Base-by-base conservation (phyloP, 371 early-diverging fungal species). In the Mucor mucedo region DNA sequence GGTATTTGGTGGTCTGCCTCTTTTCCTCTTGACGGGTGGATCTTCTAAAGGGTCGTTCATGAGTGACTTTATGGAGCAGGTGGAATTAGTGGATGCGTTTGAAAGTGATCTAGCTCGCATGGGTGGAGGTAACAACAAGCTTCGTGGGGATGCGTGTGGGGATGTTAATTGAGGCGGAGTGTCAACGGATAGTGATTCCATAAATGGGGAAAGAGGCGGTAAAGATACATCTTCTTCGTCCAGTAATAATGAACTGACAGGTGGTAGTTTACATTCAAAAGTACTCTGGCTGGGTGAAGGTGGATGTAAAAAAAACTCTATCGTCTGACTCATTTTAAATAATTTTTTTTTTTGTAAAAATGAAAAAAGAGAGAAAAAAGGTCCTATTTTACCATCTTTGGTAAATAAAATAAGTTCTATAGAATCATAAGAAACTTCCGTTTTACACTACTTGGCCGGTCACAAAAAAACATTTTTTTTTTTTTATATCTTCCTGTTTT, bases 1-100 rank as follows among this genome's bases (percentile, higher is more conserved):
- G n/a, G 73, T 65, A 63, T 76, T 77, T 44, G 78, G 75, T 10
- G 81, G 81, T 38, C 81, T 64, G 7, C 81, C 81, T 60, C 81
- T 68, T 63, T 75, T 76, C 42, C 78, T 66, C 52, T 75, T 74
- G 21, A 21, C 21, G 35, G 63, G 57, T 47, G 47, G 47, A 1
- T 47, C 47, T 21, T 21, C 21, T 42, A 42, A 11, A 6, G 47
- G 47, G 21, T 47, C 47, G 21, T 47, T 47, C 5, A 47, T 4
- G 4, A 47, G n/a, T 4, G 47, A 47, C n/a, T 21, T n/a, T 47
- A 47, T 21, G 27, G 48, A 64, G 33, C 52, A 49, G 32, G 62
- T 52, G n/a, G 68, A 63, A 38, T 49, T 61, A 9, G 69, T 58
- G 3, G 75, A 74, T 29, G 75, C 75, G 44, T 71, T 73, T 29